A percentile compares a stretch with the other conserved stretches of the same genome.
phyloP scores from a whole-genome alignment of 1,139 yeast genomes.

The Pneumocystis oryctolagi region DNA sequence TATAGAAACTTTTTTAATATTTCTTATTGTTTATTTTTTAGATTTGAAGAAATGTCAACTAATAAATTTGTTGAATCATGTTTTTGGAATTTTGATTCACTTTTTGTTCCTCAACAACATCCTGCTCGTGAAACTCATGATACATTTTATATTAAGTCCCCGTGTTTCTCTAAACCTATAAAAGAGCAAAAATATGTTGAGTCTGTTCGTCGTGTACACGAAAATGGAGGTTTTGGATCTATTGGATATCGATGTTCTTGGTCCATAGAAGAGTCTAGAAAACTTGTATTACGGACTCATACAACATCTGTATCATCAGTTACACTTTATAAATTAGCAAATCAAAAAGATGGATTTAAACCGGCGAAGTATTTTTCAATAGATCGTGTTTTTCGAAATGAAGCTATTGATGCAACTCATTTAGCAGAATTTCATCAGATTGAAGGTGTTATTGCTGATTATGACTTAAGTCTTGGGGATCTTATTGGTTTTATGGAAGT shows the following conservation, averaged over 20 bases:
- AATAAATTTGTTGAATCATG: slow-evolving; percentile 96
- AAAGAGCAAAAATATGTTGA: slow-evolving; percentile 48
- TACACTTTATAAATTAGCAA: slow-evolving; percentile 74
- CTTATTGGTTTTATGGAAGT: slow-evolving; percentile 97
- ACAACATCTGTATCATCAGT: slow-evolving; percentile 87
- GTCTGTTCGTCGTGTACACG: slow-evolving; percentile 69
- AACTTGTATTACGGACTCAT: slow-evolving; percentile 90
- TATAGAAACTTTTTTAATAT: not conserved
- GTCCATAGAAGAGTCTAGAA: slow-evolving; percentile 78
- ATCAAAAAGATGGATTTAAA: slow-evolving; percentile 46
- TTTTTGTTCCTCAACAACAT: slow-evolving; percentile 96
- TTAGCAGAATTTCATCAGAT: slow-evolving; percentile 98
- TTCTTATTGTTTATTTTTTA: not conserved
- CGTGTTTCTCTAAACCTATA: slow-evolving; percentile 44
- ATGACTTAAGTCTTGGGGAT: slow-evolving; percentile 86
- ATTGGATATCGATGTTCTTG: slow-evolving; percentile 97
- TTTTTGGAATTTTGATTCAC: slow-evolving; percentile 96
- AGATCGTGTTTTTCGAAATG: slow-evolving; percentile 97
- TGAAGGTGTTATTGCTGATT: slow-evolving; percentile 97
- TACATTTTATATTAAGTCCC: slow-evolving; percentile 92
- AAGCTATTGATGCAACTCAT: slow-evolving; percentile 99
- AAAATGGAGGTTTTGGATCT: slow-evolving; percentile 82
- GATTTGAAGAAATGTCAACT: slow-evolving; percentile 93
- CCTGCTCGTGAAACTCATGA: slow-evolving; percentile 99
- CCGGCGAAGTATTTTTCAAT: slow-evolving; percentile 89